These are phyloP conservation scores for Closterium sp. DNA, from an alignment of 139 green algal species.

Conservation along the genomic window DNA sequence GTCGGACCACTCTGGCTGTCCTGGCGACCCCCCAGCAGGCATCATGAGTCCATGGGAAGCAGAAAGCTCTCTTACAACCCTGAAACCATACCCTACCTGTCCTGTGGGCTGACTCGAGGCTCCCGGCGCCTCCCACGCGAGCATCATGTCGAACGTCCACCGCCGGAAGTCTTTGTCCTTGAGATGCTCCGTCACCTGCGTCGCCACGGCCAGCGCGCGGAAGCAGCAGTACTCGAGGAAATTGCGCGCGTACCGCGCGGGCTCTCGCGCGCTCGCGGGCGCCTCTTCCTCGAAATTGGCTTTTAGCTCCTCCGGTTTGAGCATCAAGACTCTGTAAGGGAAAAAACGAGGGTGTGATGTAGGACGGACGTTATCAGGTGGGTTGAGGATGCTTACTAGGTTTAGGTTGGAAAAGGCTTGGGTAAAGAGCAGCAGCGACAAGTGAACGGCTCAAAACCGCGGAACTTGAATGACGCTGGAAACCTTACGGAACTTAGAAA, in stretches of 20 bases:
- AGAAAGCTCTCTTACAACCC: too few species aligned
- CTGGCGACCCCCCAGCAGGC: too few species aligned
- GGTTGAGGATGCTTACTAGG: neutral
- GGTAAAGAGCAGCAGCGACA: neutral
- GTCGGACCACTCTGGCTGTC: too few species aligned
- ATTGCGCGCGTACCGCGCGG: constrained; percentile 33
- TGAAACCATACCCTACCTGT: neutral
- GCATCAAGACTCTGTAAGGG: constrained; percentile 21
- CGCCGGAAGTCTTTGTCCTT: constrained; percentile 38
- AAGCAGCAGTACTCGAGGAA: constrained; percentile 51
- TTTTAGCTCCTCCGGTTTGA: constrained; percentile 41
- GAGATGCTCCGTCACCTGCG: constrained; percentile 29
- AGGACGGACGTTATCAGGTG: neutral
- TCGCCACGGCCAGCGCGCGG: constrained; percentile 39
- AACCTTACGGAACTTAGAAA: neutral
- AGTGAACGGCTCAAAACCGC: neutral
- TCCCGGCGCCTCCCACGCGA: constrained; percentile 39
- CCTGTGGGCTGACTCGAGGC: constrained; percentile 7
- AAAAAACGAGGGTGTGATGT: neutral
- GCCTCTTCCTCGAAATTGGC: constrained; percentile 39
- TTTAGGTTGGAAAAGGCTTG: neutral
- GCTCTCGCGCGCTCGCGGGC: constrained; percentile 13
- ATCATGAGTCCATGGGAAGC: too few species aligned
- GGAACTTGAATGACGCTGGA: neutral
- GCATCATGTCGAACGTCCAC: constrained; percentile 48